These are phyloP conservation scores for Rhizopogon vinicolor DNA, from an alignment of 768 basidiomycete species.

Conservation along the genomic window DNA sequence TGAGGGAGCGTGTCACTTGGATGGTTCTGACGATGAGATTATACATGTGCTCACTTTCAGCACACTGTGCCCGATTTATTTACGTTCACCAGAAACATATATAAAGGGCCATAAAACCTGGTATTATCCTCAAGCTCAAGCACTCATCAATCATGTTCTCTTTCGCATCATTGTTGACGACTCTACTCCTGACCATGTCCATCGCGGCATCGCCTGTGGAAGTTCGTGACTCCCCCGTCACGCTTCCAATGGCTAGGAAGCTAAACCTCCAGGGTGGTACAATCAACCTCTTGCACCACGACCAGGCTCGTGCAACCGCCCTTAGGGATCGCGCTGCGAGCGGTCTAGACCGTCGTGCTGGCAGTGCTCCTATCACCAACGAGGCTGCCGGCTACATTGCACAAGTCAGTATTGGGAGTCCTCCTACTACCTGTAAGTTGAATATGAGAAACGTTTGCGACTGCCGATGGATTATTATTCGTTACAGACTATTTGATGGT, in stretches of 20 bases:
- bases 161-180: slow-evolving; percentile 36
- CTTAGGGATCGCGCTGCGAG: slow-evolving; percentile 32
- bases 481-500: slow-evolving; percentile 47
- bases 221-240: slow-evolving; percentile 35
- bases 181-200: slow-evolving; percentile 41
- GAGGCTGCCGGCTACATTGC: slow-evolving; percentile 32
- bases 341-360: slow-evolving; percentile 11
- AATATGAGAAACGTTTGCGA: not conserved
- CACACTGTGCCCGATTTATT: not conserved
- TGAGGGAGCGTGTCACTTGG: slow-evolving; percentile 4
- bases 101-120: slow-evolving; percentile 10
- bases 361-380: slow-evolving; percentile 38
- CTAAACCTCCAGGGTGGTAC: slow-evolving; percentile 46
- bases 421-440: slow-evolving; percentile 45
- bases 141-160: slow-evolving; percentile 30
- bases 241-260: slow-evolving; percentile 50
- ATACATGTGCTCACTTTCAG: slow-evolving; percentile 10
- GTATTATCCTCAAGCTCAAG: slow-evolving; percentile 12
- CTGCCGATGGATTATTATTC: not conserved
- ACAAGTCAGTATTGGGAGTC: slow-evolving; percentile 48
- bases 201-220: slow-evolving; percentile 41
- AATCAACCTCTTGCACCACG: slow-evolving; percentile 44
- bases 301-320: slow-evolving; percentile 44
- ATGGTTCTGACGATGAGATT: not conserved
- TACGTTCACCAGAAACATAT: slow-evolving; percentile 7